These are phyloP conservation scores for Trypanosoma melophagium DNA, from an alignment of 208 protist species.

Conservation along the genomic window DNA sequence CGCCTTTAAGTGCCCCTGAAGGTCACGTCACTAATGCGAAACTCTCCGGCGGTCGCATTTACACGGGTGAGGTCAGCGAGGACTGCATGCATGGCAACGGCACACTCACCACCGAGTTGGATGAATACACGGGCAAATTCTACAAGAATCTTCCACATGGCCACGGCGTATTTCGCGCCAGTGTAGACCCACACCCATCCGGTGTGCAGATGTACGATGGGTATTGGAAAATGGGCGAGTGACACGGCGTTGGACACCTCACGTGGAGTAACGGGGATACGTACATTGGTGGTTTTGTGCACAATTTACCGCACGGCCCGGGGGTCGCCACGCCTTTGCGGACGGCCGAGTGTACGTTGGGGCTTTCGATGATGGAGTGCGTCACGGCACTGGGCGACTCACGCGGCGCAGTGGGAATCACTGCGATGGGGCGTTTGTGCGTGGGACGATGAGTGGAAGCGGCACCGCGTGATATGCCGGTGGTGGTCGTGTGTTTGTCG, in stretches of 20 bases:
- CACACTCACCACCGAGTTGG: conserved; percentile 5
- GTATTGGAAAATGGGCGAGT: conserved; percentile 27
- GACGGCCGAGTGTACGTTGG: no score
- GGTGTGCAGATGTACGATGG: conserved; percentile 32
- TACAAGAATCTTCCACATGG: conserved; percentile 23
- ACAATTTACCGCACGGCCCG: conserved; percentile 35
- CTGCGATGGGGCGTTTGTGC: conserved; percentile 63
- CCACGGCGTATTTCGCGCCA: conserved; percentile 22
- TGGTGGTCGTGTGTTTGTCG: conserved; percentile 33
- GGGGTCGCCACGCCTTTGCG: conserved; percentile 26
- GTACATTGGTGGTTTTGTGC: conserved; percentile 40
- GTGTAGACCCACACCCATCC: conserved; percentile 9
- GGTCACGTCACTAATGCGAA: conserved; percentile 17
- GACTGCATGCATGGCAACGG: conserved; percentile 30
- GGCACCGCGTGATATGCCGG: conserved; percentile 39
- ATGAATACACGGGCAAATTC: conserved; percentile 38
- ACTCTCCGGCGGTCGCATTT: conserved; percentile 24
- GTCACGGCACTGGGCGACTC: conserved; percentile 49
- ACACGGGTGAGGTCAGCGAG: conserved; percentile 33
- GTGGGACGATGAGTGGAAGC: conserved; percentile 41
- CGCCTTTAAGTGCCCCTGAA: not conserved
- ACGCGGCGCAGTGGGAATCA: conserved; percentile 49
- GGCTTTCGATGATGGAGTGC: no score
- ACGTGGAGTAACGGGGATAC: conserved; percentile 37
- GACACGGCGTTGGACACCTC: conserved; percentile 21